These are phyloP conservation scores for Rubroboletus satanas DNA, from an alignment of 768 basidiomycete species.

Conservation along the genomic window DNA sequence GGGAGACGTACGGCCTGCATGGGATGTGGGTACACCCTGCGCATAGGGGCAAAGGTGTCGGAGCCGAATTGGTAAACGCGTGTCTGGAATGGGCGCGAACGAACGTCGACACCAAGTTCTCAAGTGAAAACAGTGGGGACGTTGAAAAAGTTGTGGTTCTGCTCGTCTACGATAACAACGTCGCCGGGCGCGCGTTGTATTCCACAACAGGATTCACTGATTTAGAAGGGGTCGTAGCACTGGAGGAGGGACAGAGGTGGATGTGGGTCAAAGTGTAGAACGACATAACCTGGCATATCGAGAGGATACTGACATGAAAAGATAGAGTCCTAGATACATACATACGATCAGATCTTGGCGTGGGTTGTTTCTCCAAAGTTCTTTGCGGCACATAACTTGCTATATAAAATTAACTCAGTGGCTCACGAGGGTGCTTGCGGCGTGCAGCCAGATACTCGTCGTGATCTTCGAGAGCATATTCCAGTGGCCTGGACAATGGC, in stretches of 20 bases:
- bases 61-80: constrained; percentile 8
- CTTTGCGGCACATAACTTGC: background rate
- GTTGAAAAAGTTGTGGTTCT: constrained; percentile 19
- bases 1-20: constrained; percentile 20
- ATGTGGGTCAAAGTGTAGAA: constrained; percentile 33
- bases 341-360: background rate
- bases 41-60: constrained; percentile 25
- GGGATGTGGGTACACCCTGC: constrained; percentile 30
- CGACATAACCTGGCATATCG: background rate
- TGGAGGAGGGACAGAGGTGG: constrained; percentile 14
- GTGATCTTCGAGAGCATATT: constrained; percentile 5
- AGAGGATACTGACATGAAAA: no score
- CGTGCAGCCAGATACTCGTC: constrained; percentile 3
- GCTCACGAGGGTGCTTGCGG: constrained; percentile 11
- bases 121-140: background rate
- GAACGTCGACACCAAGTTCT: constrained; percentile 12
- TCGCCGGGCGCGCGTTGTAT: constrained; percentile 17
- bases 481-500: constrained; percentile 7
- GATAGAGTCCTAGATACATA: background rate
- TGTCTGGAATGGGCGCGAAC: constrained; percentile 26
- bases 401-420: background rate
- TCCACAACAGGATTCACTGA: constrained; percentile 20
- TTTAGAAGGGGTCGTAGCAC: constrained; percentile 2
- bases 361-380: background rate
- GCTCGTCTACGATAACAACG: constrained; percentile 14